Evolutionary conservation across 2,329 filamentous ascomycete species (phyloP).

Genomic region (Phaeomoniella chlamydospora): DNA sequence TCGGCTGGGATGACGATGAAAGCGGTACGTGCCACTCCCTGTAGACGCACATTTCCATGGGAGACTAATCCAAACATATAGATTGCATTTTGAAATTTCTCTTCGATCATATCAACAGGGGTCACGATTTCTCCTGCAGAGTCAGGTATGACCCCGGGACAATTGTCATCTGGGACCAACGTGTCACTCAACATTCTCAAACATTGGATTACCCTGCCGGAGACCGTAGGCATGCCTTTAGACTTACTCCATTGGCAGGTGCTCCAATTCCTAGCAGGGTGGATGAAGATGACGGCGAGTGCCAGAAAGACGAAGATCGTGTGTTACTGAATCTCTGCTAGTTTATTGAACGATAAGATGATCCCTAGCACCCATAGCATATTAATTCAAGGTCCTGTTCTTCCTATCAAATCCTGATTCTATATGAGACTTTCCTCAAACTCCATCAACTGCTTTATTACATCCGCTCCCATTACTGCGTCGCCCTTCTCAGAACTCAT

Average conservation of each 20-base stretch:
- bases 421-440: too few relatives aligned
- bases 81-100: constrained; percentile 12
- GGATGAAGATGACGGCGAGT: constrained; percentile 13
- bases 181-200: constrained; percentile 27
- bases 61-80: not conserved
- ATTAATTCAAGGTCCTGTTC: too few relatives aligned
- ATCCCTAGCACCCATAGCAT: too few relatives aligned
- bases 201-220: constrained; percentile 14
- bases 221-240: constrained; percentile 12
- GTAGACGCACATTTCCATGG: not conserved
- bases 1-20: constrained; percentile 14
- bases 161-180: constrained; percentile 15
- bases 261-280: constrained; percentile 11
- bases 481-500: not conserved
- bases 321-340: constrained; percentile 8
- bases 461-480: not conserved
- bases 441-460: not conserved
- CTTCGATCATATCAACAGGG: constrained; percentile 9
- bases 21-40: not conserved
- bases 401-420: too few relatives aligned
- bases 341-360: too few relatives aligned
- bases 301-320: constrained; percentile 7
- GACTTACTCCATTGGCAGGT: constrained; percentile 13
- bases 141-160: constrained; percentile 12
- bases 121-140: constrained; percentile 12